phyloP scores from a whole-genome alignment of 352 stramenopile species.

The Elongisporangium anandrum region DNA sequence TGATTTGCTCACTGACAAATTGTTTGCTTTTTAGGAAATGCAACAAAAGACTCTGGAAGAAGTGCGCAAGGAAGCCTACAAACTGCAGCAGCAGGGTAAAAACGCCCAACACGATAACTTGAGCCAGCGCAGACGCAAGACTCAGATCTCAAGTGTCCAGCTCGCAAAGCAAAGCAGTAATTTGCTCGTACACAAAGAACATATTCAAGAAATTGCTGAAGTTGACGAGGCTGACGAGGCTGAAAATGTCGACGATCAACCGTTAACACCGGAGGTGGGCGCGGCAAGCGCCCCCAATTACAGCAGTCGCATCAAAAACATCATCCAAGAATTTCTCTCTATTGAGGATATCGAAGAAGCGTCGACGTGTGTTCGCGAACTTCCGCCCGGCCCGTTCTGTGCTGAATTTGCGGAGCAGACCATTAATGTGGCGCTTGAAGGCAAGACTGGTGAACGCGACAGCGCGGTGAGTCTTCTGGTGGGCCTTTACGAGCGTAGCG shows the following conservation, averaged over 20 bases:
- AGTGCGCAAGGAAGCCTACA: conserved; percentile 75
- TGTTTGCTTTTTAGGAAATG: conserved; percentile 37
- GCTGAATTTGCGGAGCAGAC: conserved; percentile 68
- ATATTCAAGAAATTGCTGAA: conserved; percentile 12
- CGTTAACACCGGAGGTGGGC: neutral
- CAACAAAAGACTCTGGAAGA: conserved; percentile 86
- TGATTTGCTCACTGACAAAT: neutral
- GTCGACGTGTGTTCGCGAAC: conserved; percentile 59
- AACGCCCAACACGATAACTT: conserved; percentile 86
- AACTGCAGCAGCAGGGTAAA: conserved; percentile 80
- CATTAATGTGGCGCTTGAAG: conserved; percentile 67
- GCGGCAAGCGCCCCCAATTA: conserved; percentile 19
- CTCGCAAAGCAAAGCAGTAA: conserved; percentile 80
- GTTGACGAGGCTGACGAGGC: conserved; percentile 4
- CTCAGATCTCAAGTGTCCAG: conserved; percentile 71
- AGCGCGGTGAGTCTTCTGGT: conserved; percentile 75
- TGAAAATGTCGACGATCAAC: conserved; percentile 13
- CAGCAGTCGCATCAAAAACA: conserved; percentile 79
- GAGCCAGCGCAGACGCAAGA: conserved; percentile 65
- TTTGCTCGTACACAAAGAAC: conserved; percentile 57
- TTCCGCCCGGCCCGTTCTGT: conserved; percentile 42
- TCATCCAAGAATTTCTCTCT: conserved; percentile 82
- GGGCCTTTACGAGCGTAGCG: conserved; percentile 62
- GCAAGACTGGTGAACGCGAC: conserved; percentile 63
- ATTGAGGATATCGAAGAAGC: conserved; percentile 80